Evolutionary conservation across 148 eudicot species (phyloP).

Genomic region (Silene latifolia): DNA sequence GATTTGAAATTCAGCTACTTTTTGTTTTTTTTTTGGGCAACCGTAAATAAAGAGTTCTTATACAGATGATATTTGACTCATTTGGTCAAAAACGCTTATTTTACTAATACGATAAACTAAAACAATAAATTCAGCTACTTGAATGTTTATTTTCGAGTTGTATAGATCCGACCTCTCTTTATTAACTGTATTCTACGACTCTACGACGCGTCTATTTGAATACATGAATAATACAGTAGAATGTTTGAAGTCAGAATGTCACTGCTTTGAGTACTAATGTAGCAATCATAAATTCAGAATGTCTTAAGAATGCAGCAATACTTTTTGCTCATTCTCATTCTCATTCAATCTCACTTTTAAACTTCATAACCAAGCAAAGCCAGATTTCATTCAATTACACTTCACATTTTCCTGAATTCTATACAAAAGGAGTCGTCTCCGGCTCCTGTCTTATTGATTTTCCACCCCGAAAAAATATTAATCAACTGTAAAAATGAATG

Average conservation of each 20-base stretch:
- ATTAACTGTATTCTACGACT: not conserved
- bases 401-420: not conserved
- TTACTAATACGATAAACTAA: no score
- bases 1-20: no score
- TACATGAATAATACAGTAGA: not conserved
- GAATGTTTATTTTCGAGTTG: no score
- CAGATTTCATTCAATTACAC: not conserved
- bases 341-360: not conserved
- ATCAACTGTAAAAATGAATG: not conserved
- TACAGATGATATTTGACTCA: no score
- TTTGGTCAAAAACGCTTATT: no score
- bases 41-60: no score
- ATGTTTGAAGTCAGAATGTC: not conserved
- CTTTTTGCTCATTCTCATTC: not conserved
- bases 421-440: not conserved
- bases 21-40: no score
- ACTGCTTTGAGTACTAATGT: slow-evolving; percentile 12
- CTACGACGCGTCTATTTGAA: not conserved
- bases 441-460: not conserved
- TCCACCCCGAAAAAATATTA: not conserved
- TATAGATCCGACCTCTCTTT: not conserved
- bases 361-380: not conserved
- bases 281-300: not conserved
- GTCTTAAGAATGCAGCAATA: not conserved
- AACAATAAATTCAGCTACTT: no score